A percentile compares a stretch with the other conserved stretches of the same genome.
Evolutionary conservation across 2,329 filamentous ascomycete species (phyloP).

Genomic region (Delphinella strobiligena): DNA sequence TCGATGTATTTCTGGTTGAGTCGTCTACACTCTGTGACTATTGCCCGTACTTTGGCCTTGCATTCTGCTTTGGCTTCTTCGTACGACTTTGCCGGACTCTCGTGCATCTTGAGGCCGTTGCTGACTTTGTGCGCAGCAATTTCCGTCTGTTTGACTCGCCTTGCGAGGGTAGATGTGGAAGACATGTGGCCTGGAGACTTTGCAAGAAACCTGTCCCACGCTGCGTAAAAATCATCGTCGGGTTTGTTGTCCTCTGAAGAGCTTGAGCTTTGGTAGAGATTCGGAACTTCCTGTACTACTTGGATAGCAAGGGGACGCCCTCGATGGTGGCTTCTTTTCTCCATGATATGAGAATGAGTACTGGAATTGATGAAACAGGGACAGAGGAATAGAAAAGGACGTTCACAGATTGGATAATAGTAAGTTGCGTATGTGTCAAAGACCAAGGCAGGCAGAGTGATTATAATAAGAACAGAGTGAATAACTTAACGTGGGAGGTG

Average conservation of each 20-base stretch:
- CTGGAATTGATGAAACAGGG: too few species aligned
- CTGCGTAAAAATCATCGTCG: conserved; percentile 12
- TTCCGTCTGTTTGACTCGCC: conserved; percentile 1
- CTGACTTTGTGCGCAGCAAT: neutral
- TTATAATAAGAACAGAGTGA: too few species aligned
- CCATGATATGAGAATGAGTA: too few species aligned
- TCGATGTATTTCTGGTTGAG: conserved; percentile 80
- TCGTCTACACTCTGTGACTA: conserved; percentile 53
- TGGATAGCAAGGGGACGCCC: neutral
- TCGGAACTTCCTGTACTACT: neutral
- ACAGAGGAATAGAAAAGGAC: too few species aligned
- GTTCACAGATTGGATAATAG: too few species aligned
- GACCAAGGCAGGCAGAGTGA: too few species aligned
- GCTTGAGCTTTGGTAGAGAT: neutral
- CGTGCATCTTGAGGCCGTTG: conserved; percentile 1
- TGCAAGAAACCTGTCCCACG: conserved; percentile 21
- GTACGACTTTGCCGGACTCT: conserved; percentile 39
- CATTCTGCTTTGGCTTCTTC: conserved; percentile 60
- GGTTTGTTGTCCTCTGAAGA: neutral
- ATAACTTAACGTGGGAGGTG: too few species aligned
- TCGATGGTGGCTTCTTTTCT: neutral
- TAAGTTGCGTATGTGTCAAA: too few species aligned
- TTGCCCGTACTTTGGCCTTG: conserved; percentile 45
- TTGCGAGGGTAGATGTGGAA: neutral
- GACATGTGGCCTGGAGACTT: neutral